Base-by-base conservation (phyloP, 2,329 filamentous ascomycete genomes). In the Penicillium sp. region DNA sequence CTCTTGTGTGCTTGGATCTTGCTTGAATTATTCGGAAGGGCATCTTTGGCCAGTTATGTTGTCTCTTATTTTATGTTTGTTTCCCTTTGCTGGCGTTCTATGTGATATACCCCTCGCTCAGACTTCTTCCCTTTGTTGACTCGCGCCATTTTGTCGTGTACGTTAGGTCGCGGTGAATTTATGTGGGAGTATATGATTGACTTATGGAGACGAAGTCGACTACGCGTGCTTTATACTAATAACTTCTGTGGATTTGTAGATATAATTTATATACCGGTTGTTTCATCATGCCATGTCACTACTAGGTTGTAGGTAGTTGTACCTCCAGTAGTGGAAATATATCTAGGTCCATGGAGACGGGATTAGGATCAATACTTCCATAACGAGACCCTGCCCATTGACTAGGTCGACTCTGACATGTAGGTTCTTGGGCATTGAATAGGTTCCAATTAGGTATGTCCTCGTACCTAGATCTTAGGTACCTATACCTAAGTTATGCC, bases 101-200 rank as follows among this genome's bases (percentile, higher is more conserved):
- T 67, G 66, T 66, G 67, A 70, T 70, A 70, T 70, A 70, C 67
- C 67, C 67, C 63, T 64, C 60, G 61, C 60, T 65, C 58, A 57
- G 51, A 59, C 53, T 58, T 56, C 50, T 56, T 55, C 54, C 56
- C 46, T 54, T 61, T 55, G 58, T 50, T 60, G 55, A 49, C 46
- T 49, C 47, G 46, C 45, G 44, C 41, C 54, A 49, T 58, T 55
- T 59, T 41, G 42, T 45, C 54, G 45, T 55, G 55, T 59, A 54
- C 41, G 46, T 48, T 60, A n/a, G 54, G 53, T 50, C 49, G 54
- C 47, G 52, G 52, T 56, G 55, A 47, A 41, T 55, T 52, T 33
- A 51, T 50, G 49, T 50, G 39, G 48, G 44, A 46, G 49, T 56
- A 47, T 48, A 52, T 53, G 50, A 54, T 57, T 46, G 47, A 53